Evolutionary conservation across 2,329 filamentous ascomycete genomes (phyloP).

Genomic region (Colletotrichum horii): DNA sequence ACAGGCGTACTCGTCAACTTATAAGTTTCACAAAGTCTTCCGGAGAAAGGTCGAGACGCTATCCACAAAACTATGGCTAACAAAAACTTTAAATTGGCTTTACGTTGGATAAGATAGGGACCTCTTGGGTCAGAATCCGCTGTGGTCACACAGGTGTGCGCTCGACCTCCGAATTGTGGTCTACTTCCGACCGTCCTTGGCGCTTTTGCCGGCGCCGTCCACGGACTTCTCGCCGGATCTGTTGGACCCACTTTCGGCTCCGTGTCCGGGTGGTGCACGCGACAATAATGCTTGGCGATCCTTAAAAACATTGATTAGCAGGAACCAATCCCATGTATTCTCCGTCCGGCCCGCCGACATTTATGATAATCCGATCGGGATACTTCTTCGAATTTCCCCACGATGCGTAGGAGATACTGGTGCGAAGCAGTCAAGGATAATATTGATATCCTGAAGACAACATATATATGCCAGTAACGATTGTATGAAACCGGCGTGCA

Average conservation of each 20-base stretch:
- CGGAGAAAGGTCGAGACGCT: background rate
- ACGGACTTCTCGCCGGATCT: background rate
- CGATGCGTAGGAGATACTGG: background rate
- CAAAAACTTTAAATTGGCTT: background rate
- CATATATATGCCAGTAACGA: no score
- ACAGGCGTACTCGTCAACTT: background rate
- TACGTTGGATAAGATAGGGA: background rate
- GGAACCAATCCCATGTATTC: background rate
- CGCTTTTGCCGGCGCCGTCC: background rate
- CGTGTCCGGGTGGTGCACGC: background rate
- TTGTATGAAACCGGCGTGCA: no score
- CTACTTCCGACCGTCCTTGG: background rate
- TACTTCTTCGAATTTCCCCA: background rate
- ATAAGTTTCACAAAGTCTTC: background rate
- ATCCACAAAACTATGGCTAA: background rate
- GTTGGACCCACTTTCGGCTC: background rate
- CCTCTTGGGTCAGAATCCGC: background rate
- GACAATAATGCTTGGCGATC: background rate
- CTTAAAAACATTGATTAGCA: background rate
- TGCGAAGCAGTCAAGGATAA: no score
- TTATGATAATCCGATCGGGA: fast-evolving
- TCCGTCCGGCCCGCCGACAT: background rate
- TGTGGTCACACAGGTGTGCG: background rate
- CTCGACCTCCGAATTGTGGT: background rate
- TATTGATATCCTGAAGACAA: no score